A percentile compares a stretch with the other conserved stretches of the same genome.
Conservation (phyloP, 371 early-diverging fungal species). For the Polyrhizophydium stewartii region DNA sequence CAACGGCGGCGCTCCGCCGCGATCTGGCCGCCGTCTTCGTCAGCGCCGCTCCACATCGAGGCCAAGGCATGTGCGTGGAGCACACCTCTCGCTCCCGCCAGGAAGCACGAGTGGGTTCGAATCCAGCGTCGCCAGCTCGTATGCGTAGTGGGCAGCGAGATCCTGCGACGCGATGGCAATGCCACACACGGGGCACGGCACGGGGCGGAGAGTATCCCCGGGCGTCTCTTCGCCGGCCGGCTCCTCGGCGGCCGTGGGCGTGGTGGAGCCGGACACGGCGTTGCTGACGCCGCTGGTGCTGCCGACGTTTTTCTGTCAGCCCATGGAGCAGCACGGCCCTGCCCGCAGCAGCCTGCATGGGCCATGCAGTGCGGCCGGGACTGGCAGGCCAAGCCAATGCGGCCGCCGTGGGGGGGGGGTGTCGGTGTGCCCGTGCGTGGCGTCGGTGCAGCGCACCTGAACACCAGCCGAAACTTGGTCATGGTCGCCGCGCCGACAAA, state of each 20-base stretch:
- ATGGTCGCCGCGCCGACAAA: too few relatives aligned
- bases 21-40: not conserved
- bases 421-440: not conserved
- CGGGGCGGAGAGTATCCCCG: not conserved
- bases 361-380: not conserved
- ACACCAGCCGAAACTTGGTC: not conserved
- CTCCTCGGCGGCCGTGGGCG: not conserved
- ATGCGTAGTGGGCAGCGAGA: not conserved
- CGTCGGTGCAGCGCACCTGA: not conserved
- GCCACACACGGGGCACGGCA: not conserved
- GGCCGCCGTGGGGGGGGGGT: not conserved
- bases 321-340: not conserved
- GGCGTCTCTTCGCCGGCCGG: not conserved
- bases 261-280: not conserved
- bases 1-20: not conserved
- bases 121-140: not conserved
- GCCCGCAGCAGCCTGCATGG: not conserved
- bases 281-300: not conserved
- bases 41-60: not conserved
- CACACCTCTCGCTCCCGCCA: not conserved
- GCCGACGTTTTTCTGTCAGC: not conserved
- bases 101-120: not conserved
- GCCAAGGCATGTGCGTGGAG: not conserved
- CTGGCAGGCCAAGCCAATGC: not conserved
- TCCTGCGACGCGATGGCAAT: not conserved